Percentiles rank a stretch among this genome's conserved stretches.
Evolutionary conservation across 1,139 yeast species (phyloP).

Genomic region (Yamadazyma sp.): DNA sequence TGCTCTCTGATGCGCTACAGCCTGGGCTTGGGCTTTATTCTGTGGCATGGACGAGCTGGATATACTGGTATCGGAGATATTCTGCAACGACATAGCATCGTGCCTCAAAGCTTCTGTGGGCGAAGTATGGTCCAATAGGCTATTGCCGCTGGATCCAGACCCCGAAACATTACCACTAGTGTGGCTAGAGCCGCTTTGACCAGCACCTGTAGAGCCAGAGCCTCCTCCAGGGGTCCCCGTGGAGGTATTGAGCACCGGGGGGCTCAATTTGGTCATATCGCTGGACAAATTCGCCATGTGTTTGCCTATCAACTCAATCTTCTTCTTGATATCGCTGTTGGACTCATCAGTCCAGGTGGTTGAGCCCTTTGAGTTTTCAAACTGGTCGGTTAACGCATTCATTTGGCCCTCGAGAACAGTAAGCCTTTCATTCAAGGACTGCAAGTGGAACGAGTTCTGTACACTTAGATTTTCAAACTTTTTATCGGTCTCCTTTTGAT

Average conservation of each 20-base stretch:
- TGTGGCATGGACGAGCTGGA: too few species aligned
- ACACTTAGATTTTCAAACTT: slow-evolving; percentile 20
- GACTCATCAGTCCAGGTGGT: slow-evolving; percentile 1
- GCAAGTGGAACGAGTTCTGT: slow-evolving; percentile 24
- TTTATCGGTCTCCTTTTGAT: slow-evolving; percentile 20
- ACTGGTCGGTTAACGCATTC: slow-evolving; percentile 4
- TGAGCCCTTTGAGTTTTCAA: slow-evolving; percentile 1
- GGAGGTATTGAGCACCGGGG: too few species aligned
- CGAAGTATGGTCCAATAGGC: neutral
- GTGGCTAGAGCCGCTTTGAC: neutral
- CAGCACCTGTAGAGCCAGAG: neutral
- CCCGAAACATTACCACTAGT: too few species aligned
- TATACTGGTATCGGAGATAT: too few species aligned
- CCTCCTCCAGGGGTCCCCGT: neutral
- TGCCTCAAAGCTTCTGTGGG: neutral
- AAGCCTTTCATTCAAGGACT: slow-evolving; percentile 26
- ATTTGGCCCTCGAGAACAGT: slow-evolving; percentile 15
- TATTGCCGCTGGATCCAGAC: neutral
- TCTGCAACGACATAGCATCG: too few species aligned
- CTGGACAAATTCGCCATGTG: slow-evolving; percentile 18
- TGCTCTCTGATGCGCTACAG: too few species aligned
- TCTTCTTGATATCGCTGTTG: slow-evolving; percentile 13
- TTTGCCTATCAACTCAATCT: slow-evolving; percentile 17
- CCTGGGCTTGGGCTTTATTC: too few species aligned
- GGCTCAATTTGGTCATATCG: slow-evolving; percentile 15